Base-by-base conservation (phyloP, 2,329 filamentous ascomycete species). In the Coniella lustricola region DNA sequence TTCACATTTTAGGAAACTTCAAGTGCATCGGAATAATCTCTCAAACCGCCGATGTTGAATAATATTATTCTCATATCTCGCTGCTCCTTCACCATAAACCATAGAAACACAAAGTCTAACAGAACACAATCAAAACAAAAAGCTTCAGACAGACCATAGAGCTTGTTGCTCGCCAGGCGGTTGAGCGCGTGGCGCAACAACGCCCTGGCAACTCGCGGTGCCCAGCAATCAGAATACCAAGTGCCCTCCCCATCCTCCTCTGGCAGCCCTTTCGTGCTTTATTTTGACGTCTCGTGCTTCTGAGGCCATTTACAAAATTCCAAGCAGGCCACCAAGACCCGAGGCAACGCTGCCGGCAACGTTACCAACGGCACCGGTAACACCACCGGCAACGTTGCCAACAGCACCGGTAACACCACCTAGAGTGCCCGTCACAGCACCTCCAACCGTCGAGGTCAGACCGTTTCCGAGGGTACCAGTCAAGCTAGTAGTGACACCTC, bases 151-250 rank as follows among this genome's bases (percentile, higher is more conserved):
- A 17, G 1, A 9, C 40, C 31, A 32, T 14, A 21, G 16, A 25
- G 22, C 20, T 29, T 18, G 38, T 42, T 42, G 29, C 29, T 13
- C 25, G 29, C 40, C 22, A 33, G 17, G 20, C 25, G 29, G 25
- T 42, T 42, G 29, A 42, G 40, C 40, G 29, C 40, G 17, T 33
- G 29, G 40, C 40, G 17, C 25, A 33, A 42, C 40, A 42, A 42
- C 25, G 29, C 16, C 29, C 25, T 32, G 38, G n/a, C 38, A 31
- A 41, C 13, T 42, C 20, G 29, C 17, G 40, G 8, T 42, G 40
- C 40, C 40, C 7, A n/a, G 32, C n/a, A n/a, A n/a, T n/a, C 7
- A 18, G 40, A 42, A 42, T 12, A 42, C 16, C 31, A 42, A 20
- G 1, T 16, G 32, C 10, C 4, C 39, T n/a, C 7, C 22, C 25